phyloP scores from a whole-genome alignment of 1,284 basidiomycete species.

The Trametes versicolor region DNA sequence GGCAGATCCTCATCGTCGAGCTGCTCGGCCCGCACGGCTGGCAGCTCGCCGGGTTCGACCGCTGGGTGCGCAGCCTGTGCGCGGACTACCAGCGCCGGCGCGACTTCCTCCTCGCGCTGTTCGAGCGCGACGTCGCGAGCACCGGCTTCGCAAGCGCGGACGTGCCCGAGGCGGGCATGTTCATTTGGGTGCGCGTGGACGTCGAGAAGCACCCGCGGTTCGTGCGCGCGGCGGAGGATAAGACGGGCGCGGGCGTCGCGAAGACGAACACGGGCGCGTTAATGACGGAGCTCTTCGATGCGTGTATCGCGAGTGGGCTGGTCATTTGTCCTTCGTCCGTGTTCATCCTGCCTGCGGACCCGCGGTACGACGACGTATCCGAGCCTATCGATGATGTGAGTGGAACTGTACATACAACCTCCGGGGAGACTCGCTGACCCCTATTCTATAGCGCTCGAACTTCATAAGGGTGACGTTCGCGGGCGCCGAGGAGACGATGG shows the following conservation, averaged over 20 bases:
- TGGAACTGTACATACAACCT: conserved; percentile 7
- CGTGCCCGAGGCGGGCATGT: conserved; percentile 54
- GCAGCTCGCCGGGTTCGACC: conserved; percentile 50
- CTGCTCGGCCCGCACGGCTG: conserved; percentile 50
- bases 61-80: conserved; percentile 50
- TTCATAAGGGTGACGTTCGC: conserved; percentile 54
- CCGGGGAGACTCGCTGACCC: neutral
- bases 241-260: conserved; percentile 5
- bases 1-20: conserved; percentile 50
- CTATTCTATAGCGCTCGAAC: conserved; percentile 43
- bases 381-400: conserved; percentile 41
- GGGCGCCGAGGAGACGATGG: conserved; percentile 50
- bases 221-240: neutral
- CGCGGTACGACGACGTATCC: conserved; percentile 29
- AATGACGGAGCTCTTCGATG: conserved; percentile 52
- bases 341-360: conserved; percentile 43
- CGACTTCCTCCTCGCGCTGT: conserved; percentile 50
- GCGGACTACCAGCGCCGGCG: conserved; percentile 53
- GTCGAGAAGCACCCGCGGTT: conserved; percentile 48
- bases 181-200: conserved; percentile 50
- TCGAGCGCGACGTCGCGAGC: conserved; percentile 42
- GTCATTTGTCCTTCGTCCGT: conserved; percentile 51
- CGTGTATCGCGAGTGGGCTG: conserved; percentile 45
- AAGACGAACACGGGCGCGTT: conserved; percentile 48
- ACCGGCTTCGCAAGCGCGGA: conserved; percentile 44